Conservation (phyloP, 805 yeast genomes). For the Metschnikowia shivogae region DNA sequence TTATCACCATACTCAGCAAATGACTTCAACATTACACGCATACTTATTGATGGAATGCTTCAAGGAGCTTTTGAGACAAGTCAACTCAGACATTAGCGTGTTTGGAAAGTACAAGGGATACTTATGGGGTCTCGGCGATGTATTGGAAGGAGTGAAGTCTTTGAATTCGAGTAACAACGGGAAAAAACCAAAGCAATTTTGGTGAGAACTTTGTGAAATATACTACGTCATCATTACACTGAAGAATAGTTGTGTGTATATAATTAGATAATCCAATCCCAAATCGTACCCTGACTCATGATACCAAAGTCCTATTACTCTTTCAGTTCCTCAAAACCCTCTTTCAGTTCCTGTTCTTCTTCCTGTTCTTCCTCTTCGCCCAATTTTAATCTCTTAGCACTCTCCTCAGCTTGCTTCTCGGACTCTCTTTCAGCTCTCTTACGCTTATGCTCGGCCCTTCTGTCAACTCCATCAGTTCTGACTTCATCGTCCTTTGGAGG, state of each 20-base stretch:
- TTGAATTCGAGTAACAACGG: neutral
- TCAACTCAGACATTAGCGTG: slow-evolving; percentile 19
- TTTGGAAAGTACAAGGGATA: slow-evolving; percentile 42
- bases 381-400: slow-evolving; percentile 21
- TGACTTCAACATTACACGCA: slow-evolving; percentile 57
- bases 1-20: slow-evolving; percentile 26
- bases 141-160: slow-evolving; percentile 8
- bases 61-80: slow-evolving; percentile 46
- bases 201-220: neutral
- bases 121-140: slow-evolving; percentile 48
- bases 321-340: slow-evolving; percentile 9
- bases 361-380: slow-evolving; percentile 19
- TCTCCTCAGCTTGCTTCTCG: slow-evolving; percentile 24
- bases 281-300: slow-evolving; percentile 2
- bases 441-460: slow-evolving; percentile 50
- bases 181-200: neutral
- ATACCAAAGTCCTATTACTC: slow-evolving; percentile 1
- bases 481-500: slow-evolving; percentile 76
- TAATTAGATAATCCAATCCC: slow-evolving; percentile 5
- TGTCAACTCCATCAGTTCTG: slow-evolving; percentile 50
- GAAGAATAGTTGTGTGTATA: slow-evolving; percentile 2
- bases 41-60: slow-evolving; percentile 62
- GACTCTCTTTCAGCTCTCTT: slow-evolving; percentile 49
- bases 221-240: neutral
- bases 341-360: slow-evolving; percentile 7